phyloP scores from a whole-genome alignment of 2,329 filamentous ascomycete genomes.

The Corynespora cassiicola region DNA sequence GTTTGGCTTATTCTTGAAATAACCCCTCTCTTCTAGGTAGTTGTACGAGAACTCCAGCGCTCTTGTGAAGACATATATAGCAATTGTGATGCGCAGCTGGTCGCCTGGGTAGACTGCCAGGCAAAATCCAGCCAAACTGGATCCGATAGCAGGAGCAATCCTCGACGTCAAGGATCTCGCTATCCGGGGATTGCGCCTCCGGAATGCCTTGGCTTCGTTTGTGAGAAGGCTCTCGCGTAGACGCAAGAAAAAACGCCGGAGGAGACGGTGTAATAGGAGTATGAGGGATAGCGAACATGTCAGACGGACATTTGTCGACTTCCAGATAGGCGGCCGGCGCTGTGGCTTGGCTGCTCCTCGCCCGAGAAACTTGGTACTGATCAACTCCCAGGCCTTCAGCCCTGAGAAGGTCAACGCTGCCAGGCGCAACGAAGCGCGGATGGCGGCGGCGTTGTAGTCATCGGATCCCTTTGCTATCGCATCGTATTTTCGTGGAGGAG shows the following conservation, averaged over 20 bases:
- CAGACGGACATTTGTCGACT: slow-evolving; percentile 74
- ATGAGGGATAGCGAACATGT: slow-evolving; percentile 85
- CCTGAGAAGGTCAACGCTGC: slow-evolving; percentile 51
- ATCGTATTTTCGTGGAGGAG: slow-evolving; percentile 59
- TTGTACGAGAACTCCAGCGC: slow-evolving; percentile 90
- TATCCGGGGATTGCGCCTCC: slow-evolving; percentile 79
- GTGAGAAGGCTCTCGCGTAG: slow-evolving; percentile 80
- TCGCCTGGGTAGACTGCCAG: slow-evolving; percentile 76
- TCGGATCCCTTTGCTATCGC: slow-evolving; percentile 55
- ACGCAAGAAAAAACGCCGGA: slow-evolving; percentile 87
- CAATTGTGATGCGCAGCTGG: slow-evolving; percentile 77
- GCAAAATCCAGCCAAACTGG: slow-evolving; percentile 83
- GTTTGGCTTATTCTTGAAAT: slow-evolving; percentile 73
- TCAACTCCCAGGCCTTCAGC: slow-evolving; percentile 55
- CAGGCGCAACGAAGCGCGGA: slow-evolving; percentile 54
- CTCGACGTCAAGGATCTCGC: slow-evolving; percentile 78
- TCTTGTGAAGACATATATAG: slow-evolving; percentile 81
- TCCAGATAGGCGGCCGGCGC: slow-evolving; percentile 49
- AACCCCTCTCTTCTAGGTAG: slow-evolving; percentile 73
- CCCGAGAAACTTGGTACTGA: slow-evolving; percentile 45
- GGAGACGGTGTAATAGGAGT: slow-evolving; percentile 83
- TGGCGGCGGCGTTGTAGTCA: slow-evolving; percentile 56
- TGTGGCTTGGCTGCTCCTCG: slow-evolving; percentile 39
- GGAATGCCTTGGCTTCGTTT: slow-evolving; percentile 80
- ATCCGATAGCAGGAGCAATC: slow-evolving; percentile 88